Base-by-base conservation (phyloP, 495 filamentous ascomycete species). In the Lophium mytilinum region DNA sequence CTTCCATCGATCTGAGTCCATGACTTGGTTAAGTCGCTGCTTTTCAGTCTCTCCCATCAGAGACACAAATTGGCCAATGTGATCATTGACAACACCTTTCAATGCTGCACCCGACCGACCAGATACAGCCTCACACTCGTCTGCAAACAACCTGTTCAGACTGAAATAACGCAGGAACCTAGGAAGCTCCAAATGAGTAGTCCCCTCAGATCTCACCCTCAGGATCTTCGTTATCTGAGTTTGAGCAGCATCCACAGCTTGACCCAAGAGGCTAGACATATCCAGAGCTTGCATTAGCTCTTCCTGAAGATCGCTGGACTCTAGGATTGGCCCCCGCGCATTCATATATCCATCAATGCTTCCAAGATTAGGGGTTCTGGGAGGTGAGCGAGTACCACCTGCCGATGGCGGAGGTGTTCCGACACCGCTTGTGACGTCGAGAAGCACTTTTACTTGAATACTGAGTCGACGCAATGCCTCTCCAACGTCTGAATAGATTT, bases 61-160 rank as follows among this genome's bases (percentile, higher is more conserved):
- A 35, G 82, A 77, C 45, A 96, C 86, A 62, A 92, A 98, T 33
- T 95, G 90, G 46, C 83, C 84, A 65, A 98, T 96, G 56, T 98
- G 93, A 49, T 81, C 83, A 60, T 95, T 92, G 37, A 98, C 88
- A 1, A 95, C 78, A 3, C 81, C 92, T 68, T 95, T 95, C 30
- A 98, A 75, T 1, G 85, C 78, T 6, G 83, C 85, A 2, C 91
- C 91, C 52, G 89, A 84, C 52, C 93, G 81, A 3, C 93, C 93
- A 12, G 89, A 95, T 14, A 96, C 89, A 3, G 93, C 88, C 69
- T 99, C 93, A 63, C 93, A 99, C 68, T 99, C 93, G 63, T 96
- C 94, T 8, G 89, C 89, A 65, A 97, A 99, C 19, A 95, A 81
- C 24, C 91, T 81, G 62, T 96, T 97, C 17, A 99, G 81, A 8